Evolutionary conservation across 306 rosid species (phyloP).

Genomic region (Phaseolus lunatus): DNA sequence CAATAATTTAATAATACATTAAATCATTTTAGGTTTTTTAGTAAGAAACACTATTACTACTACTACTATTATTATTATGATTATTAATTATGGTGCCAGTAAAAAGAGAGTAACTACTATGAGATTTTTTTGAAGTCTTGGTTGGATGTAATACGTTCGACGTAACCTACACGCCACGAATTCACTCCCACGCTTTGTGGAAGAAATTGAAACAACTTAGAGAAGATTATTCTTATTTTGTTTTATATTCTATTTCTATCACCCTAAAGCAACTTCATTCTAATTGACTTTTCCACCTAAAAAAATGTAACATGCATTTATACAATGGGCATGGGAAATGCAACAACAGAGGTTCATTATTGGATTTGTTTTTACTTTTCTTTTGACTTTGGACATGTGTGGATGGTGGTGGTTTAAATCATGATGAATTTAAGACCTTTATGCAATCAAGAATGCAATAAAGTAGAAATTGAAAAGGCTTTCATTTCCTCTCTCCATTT

Average conservation of each 20-base stretch:
- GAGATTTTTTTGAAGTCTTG: too few species aligned
- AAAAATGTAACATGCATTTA: not conserved
- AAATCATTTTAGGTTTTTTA: too few species aligned
- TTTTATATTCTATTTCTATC: not conserved
- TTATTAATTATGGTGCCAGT: too few species aligned
- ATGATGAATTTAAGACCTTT: not conserved
- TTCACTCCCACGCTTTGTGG: too few species aligned
- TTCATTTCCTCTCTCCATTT: slow-evolving; percentile 10
- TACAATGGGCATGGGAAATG: slow-evolving; percentile 29
- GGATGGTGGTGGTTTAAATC: slow-evolving; percentile 24
- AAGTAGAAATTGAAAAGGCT: slow-evolving; percentile 29
- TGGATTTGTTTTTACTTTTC: slow-evolving; percentile 35
- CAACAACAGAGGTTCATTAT: not conserved
- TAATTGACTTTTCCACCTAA: not conserved
- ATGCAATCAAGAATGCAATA: slow-evolving; percentile 18
- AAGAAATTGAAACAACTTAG: too few species aligned
- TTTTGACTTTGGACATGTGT: not conserved
- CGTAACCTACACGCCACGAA: too few species aligned
- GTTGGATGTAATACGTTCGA: too few species aligned
- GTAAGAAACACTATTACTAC: too few species aligned
- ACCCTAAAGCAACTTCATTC: not conserved
- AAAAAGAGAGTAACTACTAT: too few species aligned
- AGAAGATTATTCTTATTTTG: not conserved
- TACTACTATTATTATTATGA: too few species aligned
- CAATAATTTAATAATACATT: too few species aligned